Evolutionary conservation across 208 protist species (phyloP), one percentile per base, ranked within the genome.

Genomic region (Acanthamoeba culbertsoni): DNA sequence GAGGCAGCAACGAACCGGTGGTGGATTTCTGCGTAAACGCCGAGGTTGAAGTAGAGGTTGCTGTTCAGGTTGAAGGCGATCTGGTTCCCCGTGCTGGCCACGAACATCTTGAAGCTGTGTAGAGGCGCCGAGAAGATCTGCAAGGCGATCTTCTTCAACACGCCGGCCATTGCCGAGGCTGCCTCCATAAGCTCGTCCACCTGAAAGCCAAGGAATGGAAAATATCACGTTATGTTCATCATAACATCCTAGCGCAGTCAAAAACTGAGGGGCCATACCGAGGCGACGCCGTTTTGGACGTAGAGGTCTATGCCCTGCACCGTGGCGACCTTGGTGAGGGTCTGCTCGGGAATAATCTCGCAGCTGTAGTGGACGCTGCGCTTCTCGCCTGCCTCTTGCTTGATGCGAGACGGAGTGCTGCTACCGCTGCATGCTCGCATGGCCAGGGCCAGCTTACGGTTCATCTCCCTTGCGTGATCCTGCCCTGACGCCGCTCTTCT

Each of bases 281-380:
- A 43, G 65, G 10, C 65, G 37, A 14, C 65, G 31, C 33, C 65
- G 65, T 75, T 26, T 26, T 75, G 33, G 35, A 75, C 28, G 65
- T 75, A 75, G 31, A 75, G 65, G 31, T 75, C 65, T 10, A 75
- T 37, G 4, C 65, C 65, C 1, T 43, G 65, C 20, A 75, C 65
- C 20, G 65, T 45, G 37, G 65, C 5, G 37, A 75, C 28, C 37
- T 75, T 75, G 35, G 5, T 6, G 37, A 75, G 65, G 65, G 65
- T 75, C 65, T 75, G 65, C 37, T 75, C 33, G 0, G 65, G 65
- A 26, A 75, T 75, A 37, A 75, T 26, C 65, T 75, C 65, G 37
- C 65, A 75, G 65, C 65, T 75, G 65, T 75, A 75, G 65, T 75
- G 65, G 16, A 75, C 65, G 65, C 65, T 75, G 20, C 65, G 65